Conservation (phyloP, 306 rosid species). For the Trichosanthes truncata region DNA sequence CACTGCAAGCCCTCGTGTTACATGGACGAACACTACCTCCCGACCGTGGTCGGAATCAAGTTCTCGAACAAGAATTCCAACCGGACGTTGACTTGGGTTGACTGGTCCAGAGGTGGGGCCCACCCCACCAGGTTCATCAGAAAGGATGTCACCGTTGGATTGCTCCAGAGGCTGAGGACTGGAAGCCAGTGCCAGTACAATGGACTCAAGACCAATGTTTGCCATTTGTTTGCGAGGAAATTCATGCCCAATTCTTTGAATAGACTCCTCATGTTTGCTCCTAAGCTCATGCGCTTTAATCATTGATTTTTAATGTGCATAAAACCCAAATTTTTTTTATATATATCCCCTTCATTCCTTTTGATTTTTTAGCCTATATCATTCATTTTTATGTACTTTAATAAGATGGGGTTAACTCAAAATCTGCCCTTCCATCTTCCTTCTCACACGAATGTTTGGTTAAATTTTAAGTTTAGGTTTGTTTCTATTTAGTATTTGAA, state of each 20-base stretch:
- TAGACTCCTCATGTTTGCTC: conserved; percentile 57
- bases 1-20: conserved; percentile 41
- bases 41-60: conserved; percentile 40
- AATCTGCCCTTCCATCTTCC: neutral
- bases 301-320: too few species aligned
- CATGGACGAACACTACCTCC: conserved; percentile 76
- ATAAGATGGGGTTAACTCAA: neutral
- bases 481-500: too few species aligned
- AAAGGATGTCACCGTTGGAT: conserved; percentile 27
- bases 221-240: conserved; percentile 83
- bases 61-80: conserved; percentile 47
- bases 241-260: conserved; percentile 51
- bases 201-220: conserved; percentile 34
- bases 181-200: conserved; percentile 47
- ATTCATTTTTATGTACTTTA: neutral
- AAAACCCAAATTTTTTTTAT: too few species aligned
- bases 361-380: neutral
- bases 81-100: conserved; percentile 81
- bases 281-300: conserved; percentile 62
- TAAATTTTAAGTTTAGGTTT: too few species aligned
- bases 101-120: conserved; percentile 73
- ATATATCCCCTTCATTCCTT: neutral
- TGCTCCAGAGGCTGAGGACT: conserved; percentile 42
- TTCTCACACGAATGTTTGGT: neutral
- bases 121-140: conserved; percentile 52